Percentiles rank a stretch among this genome's conserved stretches.
These are phyloP conservation scores for Zygosaccharomyces sapae DNA, from an alignment of 1,139 yeast species.

Conservation along the genomic window DNA sequence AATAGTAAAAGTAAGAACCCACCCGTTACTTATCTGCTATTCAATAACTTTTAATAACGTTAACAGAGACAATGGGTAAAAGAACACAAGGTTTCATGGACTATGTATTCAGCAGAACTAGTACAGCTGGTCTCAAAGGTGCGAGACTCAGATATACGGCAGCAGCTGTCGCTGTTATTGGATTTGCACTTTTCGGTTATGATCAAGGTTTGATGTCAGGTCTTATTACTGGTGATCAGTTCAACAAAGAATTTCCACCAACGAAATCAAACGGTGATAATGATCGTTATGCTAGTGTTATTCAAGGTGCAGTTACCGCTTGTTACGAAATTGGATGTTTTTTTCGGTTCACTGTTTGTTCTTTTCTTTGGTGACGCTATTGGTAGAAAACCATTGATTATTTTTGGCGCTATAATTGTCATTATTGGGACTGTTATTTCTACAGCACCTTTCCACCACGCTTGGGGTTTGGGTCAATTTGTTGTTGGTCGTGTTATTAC, in stretches of 20 bases:
- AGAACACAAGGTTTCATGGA: neutral
- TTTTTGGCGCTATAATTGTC: slow-evolving; percentile 55
- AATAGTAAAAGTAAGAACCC: too few relatives aligned
- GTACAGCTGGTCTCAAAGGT: slow-evolving; percentile 37
- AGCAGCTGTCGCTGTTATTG: slow-evolving; percentile 57
- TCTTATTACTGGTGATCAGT: slow-evolving; percentile 57
- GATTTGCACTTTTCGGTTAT: slow-evolving; percentile 70
- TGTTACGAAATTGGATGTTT: slow-evolving; percentile 75
- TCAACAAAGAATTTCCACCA: slow-evolving; percentile 56
- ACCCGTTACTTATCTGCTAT: too few relatives aligned
- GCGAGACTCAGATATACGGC: slow-evolving; percentile 42
- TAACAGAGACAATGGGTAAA: neutral
- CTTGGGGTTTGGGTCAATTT: slow-evolving; percentile 57
- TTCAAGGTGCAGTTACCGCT: slow-evolving; percentile 67
- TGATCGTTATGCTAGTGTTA: slow-evolving; percentile 41
- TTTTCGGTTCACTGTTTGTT: slow-evolving; percentile 67
- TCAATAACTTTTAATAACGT: too few relatives aligned
- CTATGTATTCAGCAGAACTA: slow-evolving; percentile 12
- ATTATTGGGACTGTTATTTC: slow-evolving; percentile 64
- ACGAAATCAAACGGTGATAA: slow-evolving; percentile 37
- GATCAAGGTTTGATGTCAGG: slow-evolving; percentile 82
- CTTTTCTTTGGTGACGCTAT: slow-evolving; percentile 56
- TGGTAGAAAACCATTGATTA: slow-evolving; percentile 65
- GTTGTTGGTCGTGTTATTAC: slow-evolving; percentile 70
- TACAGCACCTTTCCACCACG: slow-evolving; percentile 48